These are phyloP conservation scores for Elsinoe perseae DNA, from an alignment of 2,329 filamentous ascomycete species.

Conservation along the genomic window DNA sequence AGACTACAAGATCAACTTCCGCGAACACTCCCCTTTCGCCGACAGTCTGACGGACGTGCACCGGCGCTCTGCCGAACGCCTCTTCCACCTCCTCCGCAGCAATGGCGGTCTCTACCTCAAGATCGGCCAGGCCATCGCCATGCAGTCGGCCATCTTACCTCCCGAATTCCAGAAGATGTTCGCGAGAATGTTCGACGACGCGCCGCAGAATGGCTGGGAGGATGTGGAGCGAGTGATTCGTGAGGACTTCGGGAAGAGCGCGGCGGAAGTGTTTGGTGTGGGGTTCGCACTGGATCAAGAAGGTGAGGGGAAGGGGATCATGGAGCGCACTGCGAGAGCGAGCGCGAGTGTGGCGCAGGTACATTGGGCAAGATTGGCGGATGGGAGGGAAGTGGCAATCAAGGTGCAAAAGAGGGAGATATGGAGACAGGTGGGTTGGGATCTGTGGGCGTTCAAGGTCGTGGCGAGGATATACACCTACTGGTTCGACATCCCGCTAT, in stretches of 20 bases:
- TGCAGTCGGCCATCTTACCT: constrained; percentile 91
- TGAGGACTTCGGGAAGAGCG: constrained; percentile 75
- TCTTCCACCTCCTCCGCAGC: constrained; percentile 70
- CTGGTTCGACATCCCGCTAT: constrained; percentile 89
- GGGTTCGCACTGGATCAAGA: constrained; percentile 58
- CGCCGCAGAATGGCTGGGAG: constrained; percentile 82
- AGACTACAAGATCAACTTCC: constrained; percentile 97
- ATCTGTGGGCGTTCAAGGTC: constrained; percentile 91
- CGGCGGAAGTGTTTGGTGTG: constrained; percentile 87
- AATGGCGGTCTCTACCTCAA: constrained; percentile 96
- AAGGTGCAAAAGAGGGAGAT: constrained; percentile 98
- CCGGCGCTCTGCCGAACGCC: constrained; percentile 68
- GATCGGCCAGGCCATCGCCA: constrained; percentile 95
- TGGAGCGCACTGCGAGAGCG: constrained; percentile 64
- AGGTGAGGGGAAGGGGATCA: constrained; percentile 50
- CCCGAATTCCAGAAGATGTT: constrained; percentile 97
- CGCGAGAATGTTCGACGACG: constrained; percentile 92
- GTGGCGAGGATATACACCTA: constrained; percentile 75
- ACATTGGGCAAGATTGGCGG: constrained; percentile 79
- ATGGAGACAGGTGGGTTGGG: constrained; percentile 81
- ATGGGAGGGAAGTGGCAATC: constrained; percentile 86
- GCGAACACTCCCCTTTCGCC: constrained; percentile 65
- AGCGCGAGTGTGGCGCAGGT: constrained; percentile 95
- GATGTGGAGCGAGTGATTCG: constrained; percentile 78
- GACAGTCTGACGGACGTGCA: constrained; percentile 72